A percentile compares a stretch with the other conserved stretches of the same genome.
phyloP scores from a whole-genome alignment of 164 flowering plant species.

The Cinnamomum chago region DNA sequence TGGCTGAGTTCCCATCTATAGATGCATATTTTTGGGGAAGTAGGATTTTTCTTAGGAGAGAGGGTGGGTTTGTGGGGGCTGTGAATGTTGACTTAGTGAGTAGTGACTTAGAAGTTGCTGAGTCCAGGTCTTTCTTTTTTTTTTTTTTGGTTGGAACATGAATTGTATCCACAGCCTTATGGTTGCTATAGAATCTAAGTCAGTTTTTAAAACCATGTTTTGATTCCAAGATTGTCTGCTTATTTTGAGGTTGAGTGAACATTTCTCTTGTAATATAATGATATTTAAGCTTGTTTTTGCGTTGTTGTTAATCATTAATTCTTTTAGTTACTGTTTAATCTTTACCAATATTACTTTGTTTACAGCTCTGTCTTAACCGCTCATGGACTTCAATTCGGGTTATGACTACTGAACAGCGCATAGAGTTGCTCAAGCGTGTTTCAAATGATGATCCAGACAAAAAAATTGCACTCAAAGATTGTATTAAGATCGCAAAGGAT shows the following conservation, averaged over 20 bases:
- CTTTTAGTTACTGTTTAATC: neutral
- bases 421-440: constrained; percentile 60
- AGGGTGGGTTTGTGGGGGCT: too few species aligned
- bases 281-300: neutral
- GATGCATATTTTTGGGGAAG: too few species aligned
- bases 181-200: too few species aligned
- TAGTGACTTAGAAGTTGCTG: too few species aligned
- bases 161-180: too few species aligned
- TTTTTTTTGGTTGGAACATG: too few species aligned
- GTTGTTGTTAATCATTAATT: neutral
- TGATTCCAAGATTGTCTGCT: neutral
- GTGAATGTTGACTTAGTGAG: too few species aligned
- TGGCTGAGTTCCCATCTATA: too few species aligned
- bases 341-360: constrained; percentile 4
- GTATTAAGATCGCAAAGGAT: constrained; percentile 73
- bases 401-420: constrained; percentile 86
- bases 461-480: constrained; percentile 57
- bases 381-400: constrained; percentile 80
- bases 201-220: too few species aligned
- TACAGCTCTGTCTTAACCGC: constrained; percentile 52
- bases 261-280: neutral
- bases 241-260: neutral
- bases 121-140: too few species aligned
- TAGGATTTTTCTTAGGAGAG: too few species aligned
- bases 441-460: constrained; percentile 36